Evolutionary conservation across 768 basidiomycete species (phyloP).

Genomic region (Russula dissimulans): DNA sequence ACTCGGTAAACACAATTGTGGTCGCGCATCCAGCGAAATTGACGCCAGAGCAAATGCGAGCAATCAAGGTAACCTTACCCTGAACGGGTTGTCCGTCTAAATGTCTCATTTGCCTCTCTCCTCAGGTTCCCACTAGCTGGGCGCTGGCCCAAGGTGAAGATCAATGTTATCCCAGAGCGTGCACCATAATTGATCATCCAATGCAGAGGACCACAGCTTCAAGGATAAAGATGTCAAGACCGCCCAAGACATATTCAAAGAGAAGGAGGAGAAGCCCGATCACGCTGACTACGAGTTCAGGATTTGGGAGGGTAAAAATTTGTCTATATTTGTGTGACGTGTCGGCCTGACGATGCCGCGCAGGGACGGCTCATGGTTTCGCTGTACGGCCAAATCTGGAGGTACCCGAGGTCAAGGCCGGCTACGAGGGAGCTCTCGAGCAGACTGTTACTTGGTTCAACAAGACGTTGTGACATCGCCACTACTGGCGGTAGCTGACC

Average conservation of each 20-base stretch:
- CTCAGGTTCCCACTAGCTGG: slow-evolving; percentile 24
- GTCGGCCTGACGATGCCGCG: not conserved
- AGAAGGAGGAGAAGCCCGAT: slow-evolving; percentile 24
- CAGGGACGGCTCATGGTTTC: slow-evolving; percentile 42
- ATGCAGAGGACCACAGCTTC: slow-evolving; percentile 29
- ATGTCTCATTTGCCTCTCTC: slow-evolving; percentile 18
- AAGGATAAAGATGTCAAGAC: slow-evolving; percentile 21
- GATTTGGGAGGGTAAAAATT: slow-evolving; percentile 28
- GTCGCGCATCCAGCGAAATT: slow-evolving; percentile 34
- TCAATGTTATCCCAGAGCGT: not conserved
- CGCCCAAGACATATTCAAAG: slow-evolving; percentile 27
- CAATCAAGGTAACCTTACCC: slow-evolving; percentile 25
- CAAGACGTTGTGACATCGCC: slow-evolving; percentile 27
- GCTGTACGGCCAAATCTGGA: slow-evolving; percentile 37
- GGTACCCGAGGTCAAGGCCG: slow-evolving; percentile 35
- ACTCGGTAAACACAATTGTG: slow-evolving; percentile 31
- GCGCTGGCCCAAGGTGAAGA: slow-evolving; percentile 30
- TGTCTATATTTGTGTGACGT: not conserved
- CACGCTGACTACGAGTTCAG: slow-evolving; percentile 30
- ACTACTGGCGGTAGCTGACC: not conserved
- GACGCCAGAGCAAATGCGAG: slow-evolving; percentile 27
- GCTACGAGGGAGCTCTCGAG: slow-evolving; percentile 36
- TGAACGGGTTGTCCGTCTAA: not conserved
- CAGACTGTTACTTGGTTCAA: slow-evolving; percentile 36
- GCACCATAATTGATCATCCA: not conserved